Evolutionary conservation across 345 rosid species (phyloP).

Genomic region (Crucihimalaya himalaica): DNA sequence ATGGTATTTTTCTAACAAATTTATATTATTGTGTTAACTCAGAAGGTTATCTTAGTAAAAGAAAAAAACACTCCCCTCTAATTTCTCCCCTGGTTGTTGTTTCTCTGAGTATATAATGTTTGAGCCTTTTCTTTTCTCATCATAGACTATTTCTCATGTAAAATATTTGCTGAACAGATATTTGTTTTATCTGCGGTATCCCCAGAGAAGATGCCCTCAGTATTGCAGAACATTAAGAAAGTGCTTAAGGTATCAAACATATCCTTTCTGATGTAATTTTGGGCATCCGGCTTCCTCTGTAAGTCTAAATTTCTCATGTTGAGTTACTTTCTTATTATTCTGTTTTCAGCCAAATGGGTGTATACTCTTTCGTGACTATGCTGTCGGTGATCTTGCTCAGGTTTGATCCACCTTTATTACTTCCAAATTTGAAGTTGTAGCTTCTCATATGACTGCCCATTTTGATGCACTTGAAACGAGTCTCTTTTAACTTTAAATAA

Average conservation of each 20-base stretch:
- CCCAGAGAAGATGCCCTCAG: slow-evolving; percentile 87
- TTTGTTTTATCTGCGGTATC: slow-evolving; percentile 93
- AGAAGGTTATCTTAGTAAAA: background rate
- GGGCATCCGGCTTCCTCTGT: background rate
- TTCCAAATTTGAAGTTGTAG: background rate
- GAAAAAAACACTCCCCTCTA: background rate
- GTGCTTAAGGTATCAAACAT: slow-evolving; percentile 64
- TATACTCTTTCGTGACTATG: slow-evolving; percentile 87
- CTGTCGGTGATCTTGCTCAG: slow-evolving; percentile 93
- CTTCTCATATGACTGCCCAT: background rate
- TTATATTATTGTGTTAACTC: background rate
- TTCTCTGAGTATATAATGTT: background rate
- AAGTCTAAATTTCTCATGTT: background rate
- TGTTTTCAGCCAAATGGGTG: slow-evolving; percentile 69
- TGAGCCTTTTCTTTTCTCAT: slow-evolving; percentile 3
- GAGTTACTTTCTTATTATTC: background rate
- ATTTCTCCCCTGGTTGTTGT: background rate
- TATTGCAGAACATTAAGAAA: slow-evolving; percentile 67
- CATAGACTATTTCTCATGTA: slow-evolving; percentile 19
- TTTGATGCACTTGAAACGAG: no score
- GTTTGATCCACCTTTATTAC: slow-evolving; percentile 41
- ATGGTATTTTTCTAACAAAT: slow-evolving; percentile 59
- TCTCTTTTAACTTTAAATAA: no score
- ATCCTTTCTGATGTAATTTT: background rate
- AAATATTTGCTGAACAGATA: slow-evolving; percentile 72